These are phyloP conservation scores for Rosa rugosa DNA, from an alignment of 306 rosid genomes.

Conservation along the genomic window DNA sequence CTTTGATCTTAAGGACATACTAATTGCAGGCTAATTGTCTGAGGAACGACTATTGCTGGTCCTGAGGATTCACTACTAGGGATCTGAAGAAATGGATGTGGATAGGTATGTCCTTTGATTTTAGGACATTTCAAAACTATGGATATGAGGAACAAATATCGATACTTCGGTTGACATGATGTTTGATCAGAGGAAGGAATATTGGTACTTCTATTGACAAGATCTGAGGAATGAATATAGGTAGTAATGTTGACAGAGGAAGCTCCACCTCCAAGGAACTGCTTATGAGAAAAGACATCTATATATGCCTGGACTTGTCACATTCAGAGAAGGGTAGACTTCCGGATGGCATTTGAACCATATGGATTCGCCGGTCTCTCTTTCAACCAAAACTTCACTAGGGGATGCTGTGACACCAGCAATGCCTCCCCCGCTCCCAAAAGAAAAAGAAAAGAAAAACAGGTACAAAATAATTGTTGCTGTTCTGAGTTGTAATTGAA, in stretches of 20 bases:
- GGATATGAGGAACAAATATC: background rate
- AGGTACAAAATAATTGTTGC: background rate
- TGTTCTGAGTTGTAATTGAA: background rate
- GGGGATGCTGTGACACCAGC: background rate
- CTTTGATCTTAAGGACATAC: background rate
- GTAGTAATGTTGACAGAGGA: conserved; percentile 32
- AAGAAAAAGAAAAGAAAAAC: background rate
- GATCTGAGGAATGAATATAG: conserved; percentile 4
- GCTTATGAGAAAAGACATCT: conserved; percentile 11
- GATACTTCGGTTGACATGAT: background rate
- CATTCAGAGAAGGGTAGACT: background rate
- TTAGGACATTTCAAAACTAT: background rate
- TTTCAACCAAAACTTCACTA: background rate
- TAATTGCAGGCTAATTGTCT: background rate
- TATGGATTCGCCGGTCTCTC: background rate
- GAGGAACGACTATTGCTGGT: background rate
- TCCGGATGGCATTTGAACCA: background rate
- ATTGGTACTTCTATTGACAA: background rate
- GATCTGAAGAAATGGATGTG: background rate
- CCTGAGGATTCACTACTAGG: background rate
- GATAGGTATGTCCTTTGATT: background rate
- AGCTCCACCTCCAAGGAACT: conserved; percentile 14
- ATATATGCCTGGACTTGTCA: background rate
- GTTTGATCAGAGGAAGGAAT: background rate
- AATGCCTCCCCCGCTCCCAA: background rate